Evolutionary conservation across 1,139 yeast species (phyloP), one percentile per base, ranked within the genome.

Genomic region (Candida tetrigidarum): DNA sequence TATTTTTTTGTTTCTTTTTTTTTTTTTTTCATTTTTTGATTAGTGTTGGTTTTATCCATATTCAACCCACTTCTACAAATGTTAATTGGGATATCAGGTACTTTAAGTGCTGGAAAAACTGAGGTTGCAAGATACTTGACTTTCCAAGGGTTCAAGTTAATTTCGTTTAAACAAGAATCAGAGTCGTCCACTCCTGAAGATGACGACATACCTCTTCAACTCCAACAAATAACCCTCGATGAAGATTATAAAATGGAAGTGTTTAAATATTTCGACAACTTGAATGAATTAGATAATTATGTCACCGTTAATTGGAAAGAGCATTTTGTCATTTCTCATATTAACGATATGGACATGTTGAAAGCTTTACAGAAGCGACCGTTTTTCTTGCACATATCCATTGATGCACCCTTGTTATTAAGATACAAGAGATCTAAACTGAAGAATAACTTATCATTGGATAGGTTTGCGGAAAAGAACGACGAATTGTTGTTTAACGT

Each of bases 11-110:
- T 37, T 29, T 23, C 15, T 12, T 18, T 22, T 20, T 36, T 36
- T 18, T 12, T 28, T 18, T 12, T 18, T 37, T 27, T 22, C 30
- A 12, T 18, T 22, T 20, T 37, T 27, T 25, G 2, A 4, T 10
- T 25, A 5, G 12, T 25, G 28, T n/a, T n/a, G n/a, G n/a, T n/a
- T n/a, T n/a, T n/a, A n/a, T n/a, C n/a, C n/a, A n/a, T n/a, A n/a
- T n/a, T n/a, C n/a, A 22, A 22, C 29, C n/a, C 15, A 14, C 22
- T 8, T 30, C 12, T 18, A 36, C n/a, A 19, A 16, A 88, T 88
- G 96, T 71, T 88, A 37, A 80, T 88, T 40, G 96, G 95, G 2
- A 73, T 88, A 8, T 81, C 92, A 0, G 96, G 96, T 0, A 78
- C 91, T 0, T 62, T 78, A 0, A 76, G 85, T 41, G 76, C 95